Base-by-base conservation (phyloP, 2,329 filamentous ascomycete genomes). In the Ustilaginoidea virens region DNA sequence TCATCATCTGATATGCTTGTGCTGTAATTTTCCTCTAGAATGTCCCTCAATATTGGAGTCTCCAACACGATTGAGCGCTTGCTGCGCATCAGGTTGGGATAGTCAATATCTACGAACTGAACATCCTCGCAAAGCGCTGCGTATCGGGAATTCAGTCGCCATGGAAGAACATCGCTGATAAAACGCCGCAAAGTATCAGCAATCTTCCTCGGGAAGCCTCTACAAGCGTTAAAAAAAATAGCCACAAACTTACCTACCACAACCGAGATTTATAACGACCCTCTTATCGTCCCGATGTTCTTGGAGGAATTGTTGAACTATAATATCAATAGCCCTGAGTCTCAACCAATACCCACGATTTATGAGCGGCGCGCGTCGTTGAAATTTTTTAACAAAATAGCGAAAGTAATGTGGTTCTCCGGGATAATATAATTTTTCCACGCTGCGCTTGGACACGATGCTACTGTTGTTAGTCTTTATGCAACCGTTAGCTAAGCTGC, bases 261-360 rank as follows among this genome's bases (percentile, higher is more conserved):
- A 92, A 15, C 86, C 85, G 20, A 93, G 56, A 46, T 92, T 93
- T 26, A 93, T 62, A 8, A 93, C 63, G 4, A 86, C 63, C 49
- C 83, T 92, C 37, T 67, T 74, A 18, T 60, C 59, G 12, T 58
- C 53, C 6, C 61, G 52, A 10, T 48, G 47, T 25, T 44, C 57
- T 34, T 63, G 53, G n/a, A 93, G 60, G 40, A 93, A 93, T n/a
- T 66, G 60, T 13, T 66, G 65, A 12, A 92, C 74, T 5, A 74
- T 64, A 36, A 75, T 63, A 45, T 92, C 81, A 33, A 94, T 74
- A 11, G 80, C 77, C 47, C 79, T 76, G 60, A 93, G 78, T 17
- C 85, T 73, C 21, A 94, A 58, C 70, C 82, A 83, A 46, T 92
- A 93, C 27, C 83, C 82, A 25, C 86, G 69, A 50, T 93, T 93